A percentile compares a stretch with the other conserved stretches of the same genome.
These are phyloP conservation scores for Apiospora pterosperma DNA, from an alignment of 2,329 filamentous ascomycete genomes.

Conservation along the genomic window DNA sequence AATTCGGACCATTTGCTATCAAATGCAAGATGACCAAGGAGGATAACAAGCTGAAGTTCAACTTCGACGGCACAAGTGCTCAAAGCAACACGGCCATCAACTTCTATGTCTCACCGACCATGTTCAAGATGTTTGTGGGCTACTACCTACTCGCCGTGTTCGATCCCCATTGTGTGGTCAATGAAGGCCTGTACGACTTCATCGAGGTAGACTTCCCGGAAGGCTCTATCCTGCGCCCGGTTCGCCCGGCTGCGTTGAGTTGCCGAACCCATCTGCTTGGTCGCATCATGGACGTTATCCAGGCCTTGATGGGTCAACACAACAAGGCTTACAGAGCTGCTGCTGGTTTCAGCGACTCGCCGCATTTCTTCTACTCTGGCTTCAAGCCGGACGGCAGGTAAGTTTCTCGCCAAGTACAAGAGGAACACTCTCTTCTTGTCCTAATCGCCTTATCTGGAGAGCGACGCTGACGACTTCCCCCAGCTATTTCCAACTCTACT, in stretches of 20 bases:
- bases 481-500: conserved; percentile 41
- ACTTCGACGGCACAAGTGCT: conserved; percentile 45
- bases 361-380: conserved; percentile 47
- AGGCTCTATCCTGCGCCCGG: conserved; percentile 41
- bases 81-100: conserved; percentile 45
- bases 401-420: not conserved
- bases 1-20: conserved; percentile 40
- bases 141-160: conserved; percentile 43
- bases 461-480: not conserved
- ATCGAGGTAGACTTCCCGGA: conserved; percentile 43
- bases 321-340: conserved; percentile 42
- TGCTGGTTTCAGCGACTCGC: conserved; percentile 47
- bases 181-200: conserved; percentile 48
- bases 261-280: conserved; percentile 46
- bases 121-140: conserved; percentile 50
- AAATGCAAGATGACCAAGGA: conserved; percentile 44
- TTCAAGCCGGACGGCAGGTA: conserved; percentile 40
- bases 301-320: conserved; percentile 45
- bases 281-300: conserved; percentile 45
- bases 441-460: conserved; percentile 19
- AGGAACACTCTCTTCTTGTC: not conserved
- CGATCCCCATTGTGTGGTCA: conserved; percentile 44
- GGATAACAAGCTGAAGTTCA: conserved; percentile 39
- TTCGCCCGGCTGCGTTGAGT: conserved; percentile 42
- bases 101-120: conserved; percentile 43